Evolutionary conservation across 2,329 filamentous ascomycete genomes (phyloP).

Genomic region (Cyanodermella asteris): DNA sequence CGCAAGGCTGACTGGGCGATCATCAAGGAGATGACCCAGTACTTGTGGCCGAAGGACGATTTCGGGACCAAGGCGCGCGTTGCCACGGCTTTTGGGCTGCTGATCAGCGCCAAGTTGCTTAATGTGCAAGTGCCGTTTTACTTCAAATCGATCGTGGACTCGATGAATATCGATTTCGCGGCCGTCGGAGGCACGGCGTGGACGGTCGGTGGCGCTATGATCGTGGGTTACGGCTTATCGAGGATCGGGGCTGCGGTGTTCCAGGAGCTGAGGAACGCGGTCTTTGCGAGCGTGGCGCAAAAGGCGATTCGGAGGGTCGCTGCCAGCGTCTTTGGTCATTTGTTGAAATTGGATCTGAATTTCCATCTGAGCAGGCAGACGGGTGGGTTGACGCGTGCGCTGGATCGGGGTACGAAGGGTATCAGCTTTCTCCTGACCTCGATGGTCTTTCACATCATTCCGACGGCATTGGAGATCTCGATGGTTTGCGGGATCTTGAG

Average conservation of each 20-base stretch:
- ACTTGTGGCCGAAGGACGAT: conserved; percentile 87
- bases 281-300: conserved; percentile 91
- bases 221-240: conserved; percentile 70
- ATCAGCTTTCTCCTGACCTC: conserved; percentile 93
- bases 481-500: conserved; percentile 94
- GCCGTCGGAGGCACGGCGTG: conserved; percentile 70
- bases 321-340: conserved; percentile 74
- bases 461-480: conserved; percentile 78
- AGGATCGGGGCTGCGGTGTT: conserved; percentile 76
- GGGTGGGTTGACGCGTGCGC: conserved; percentile 76
- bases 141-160: conserved; percentile 94
- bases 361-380: conserved; percentile 93
- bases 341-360: conserved; percentile 70
- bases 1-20: conserved; percentile 96
- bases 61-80: conserved; percentile 67
- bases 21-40: conserved; percentile 90
- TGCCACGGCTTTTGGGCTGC: conserved; percentile 56
- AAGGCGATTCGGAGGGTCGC: conserved; percentile 88
- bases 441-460: conserved; percentile 95
- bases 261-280: conserved; percentile 82
- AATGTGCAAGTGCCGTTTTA: conserved; percentile 98
- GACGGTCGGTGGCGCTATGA: conserved; percentile 77
- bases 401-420: conserved; percentile 92
- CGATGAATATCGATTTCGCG: conserved; percentile 91
- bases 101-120: conserved; percentile 79